Base-by-base conservation (phyloP, 495 filamentous ascomycete species). In the Penicillium goetzii region DNA sequence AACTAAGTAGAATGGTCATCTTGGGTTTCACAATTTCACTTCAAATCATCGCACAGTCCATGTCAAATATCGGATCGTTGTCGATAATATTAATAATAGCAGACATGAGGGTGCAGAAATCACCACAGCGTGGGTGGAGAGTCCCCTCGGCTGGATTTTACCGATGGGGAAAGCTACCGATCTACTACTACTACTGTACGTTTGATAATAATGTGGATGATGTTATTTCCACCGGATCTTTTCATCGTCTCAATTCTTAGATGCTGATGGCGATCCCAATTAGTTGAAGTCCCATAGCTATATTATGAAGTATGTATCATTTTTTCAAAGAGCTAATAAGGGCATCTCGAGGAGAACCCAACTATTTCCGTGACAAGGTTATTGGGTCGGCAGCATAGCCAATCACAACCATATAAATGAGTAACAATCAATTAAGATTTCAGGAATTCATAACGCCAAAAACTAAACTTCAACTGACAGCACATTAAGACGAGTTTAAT, bases 391-490 rank as follows among this genome's bases (percentile, higher is more conserved):
- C 7, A 43, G n/a, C 40, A 21, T 7, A 21, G 17, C 40, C 40
- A 43, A 43, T 43, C 40, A 21, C 5, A 10, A 2, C 3, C n/a
- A 43, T 0, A 0, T 21, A 21, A 40, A 43, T 21, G 40, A 43
- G 40, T 21, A 43, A 43, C 21, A 43, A 43, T 43, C 1, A 21
- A 43, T 43, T 43, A 43, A 43, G 19, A 43, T 43, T 43, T 21
- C 6, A 11, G 15, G 15, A 41, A n/a, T 41, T 41, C 38, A 43
- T 21, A 19, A 43, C 40, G n/a, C 57, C 26, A 32, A 32, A 33
- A 55, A 43, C 51, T 57, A 56, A 52, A 57, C 56, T 60, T 45
- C 43, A 45, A 56, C 11, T 56, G 63, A 59, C 55, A 56, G 54
- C 8, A 34, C 28, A 23, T 33, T 23, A 15, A 4, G 36, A 45